Base-by-base conservation (phyloP, 192 early-diverging fungal genomes). In the Kickxella alabastrina region DNA sequence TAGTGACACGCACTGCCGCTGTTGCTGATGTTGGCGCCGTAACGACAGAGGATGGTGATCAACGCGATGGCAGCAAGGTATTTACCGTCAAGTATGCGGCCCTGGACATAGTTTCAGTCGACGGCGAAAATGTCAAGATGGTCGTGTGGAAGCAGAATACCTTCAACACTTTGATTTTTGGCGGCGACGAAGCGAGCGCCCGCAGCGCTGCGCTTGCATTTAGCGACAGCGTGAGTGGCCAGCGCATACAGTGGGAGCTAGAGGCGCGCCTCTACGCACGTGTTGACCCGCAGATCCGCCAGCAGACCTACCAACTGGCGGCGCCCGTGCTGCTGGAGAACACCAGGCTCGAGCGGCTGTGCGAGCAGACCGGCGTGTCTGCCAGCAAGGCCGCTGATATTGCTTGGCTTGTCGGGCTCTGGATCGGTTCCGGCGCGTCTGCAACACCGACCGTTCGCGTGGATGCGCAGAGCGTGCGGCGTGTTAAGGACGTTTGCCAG, bases 161-260 rank as follows among this genome's bases (percentile, higher is more conserved):
- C 18, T 57, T 57, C 15, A 18, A 15, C 39, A n/a, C 18, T 5
- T 42, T 17, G 38, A 21, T 36, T 7, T 18, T 52, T 18, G 27
- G 31, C 22, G 40, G 27, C 21, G 14, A 19, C 18, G 46, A 41
- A 17, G n/a, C 3, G 5, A 17, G n/a, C 37, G 55, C 55, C 8
- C 45, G 19, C 27, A 9, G 23, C 6, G 57, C 52, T n/a, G 65
- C 65, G 0, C n/a, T 17, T 13, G 36, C 15, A 26, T 60, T 60
- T 27, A 22, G n/a, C 7, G 35, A 44, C 24, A n/a, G 17, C 19
- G 7, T 46, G 21, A 10, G 22, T 14, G n/a, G 27, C 6, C 28
- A 17, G 23, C 37, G 23, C 0, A 49, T 66, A 28, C 8, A 10
- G 32, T 68, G 65, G 65, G 65, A 68, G 47, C 31, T 68, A 6